A percentile compares a stretch with the other conserved stretches of the same genome.
Conservation (phyloP, 345 rosid genomes). For the Brassica cretica region DNA sequence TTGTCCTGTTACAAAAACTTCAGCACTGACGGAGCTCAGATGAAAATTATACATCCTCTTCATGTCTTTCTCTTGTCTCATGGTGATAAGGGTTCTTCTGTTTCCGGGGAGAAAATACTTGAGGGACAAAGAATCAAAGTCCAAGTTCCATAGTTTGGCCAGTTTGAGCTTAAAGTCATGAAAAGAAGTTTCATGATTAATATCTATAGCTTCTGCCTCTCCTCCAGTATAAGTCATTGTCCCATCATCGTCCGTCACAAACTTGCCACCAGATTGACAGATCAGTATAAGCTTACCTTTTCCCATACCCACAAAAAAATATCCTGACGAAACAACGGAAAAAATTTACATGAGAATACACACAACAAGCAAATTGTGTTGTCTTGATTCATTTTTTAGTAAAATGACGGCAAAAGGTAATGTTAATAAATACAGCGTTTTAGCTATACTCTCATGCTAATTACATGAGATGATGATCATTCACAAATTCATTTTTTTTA, state of each 20-base stretch:
- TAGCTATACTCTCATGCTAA: background rate
- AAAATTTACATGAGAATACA: conserved; percentile 4
- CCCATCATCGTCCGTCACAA: conserved; percentile 66
- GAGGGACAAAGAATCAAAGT: conserved; percentile 58
- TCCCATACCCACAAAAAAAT: conserved; percentile 50
- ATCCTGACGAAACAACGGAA: conserved; percentile 5
- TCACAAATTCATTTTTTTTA: background rate
- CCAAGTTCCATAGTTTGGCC: conserved; percentile 72
- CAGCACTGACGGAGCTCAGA: conserved; percentile 70
- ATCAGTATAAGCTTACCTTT: conserved; percentile 85
- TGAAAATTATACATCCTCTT: conserved; percentile 82
- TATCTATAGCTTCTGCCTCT: conserved; percentile 79
- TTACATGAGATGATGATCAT: background rate
- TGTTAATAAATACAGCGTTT: background rate
- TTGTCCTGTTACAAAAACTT: conserved; percentile 59
- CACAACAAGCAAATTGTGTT: background rate
- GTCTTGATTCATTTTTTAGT: background rate
- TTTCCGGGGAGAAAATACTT: conserved; percentile 93
- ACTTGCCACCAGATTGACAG: conserved; percentile 82
- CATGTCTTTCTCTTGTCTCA: conserved; percentile 72
- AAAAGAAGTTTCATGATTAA: conserved; percentile 62
- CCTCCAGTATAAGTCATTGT: conserved; percentile 72
- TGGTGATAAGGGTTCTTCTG: conserved; percentile 62
- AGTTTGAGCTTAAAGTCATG: conserved; percentile 70
- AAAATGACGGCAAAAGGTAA: background rate